Evolutionary conservation across 352 stramenopile genomes (phyloP), one percentile per base, ranked within the genome.

Genomic region (Phytophthora multivora): DNA sequence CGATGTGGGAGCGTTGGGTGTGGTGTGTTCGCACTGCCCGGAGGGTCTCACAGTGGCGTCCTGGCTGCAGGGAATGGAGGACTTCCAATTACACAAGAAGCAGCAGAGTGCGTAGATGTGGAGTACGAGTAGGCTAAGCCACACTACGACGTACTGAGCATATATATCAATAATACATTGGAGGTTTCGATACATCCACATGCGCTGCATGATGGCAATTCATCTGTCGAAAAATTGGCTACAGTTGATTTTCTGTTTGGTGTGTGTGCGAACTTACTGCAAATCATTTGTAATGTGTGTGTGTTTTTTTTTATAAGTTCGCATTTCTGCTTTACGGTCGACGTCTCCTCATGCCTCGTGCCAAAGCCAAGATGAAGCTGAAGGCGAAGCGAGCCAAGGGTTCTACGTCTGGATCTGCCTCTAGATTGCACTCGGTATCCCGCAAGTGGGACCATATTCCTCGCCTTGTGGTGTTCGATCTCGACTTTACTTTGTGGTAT

Each of bases 401-500:
- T 23, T 59, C 63, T n/a, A 59, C 52, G n/a, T 25, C 52, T 5
- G 45, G 39, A 1, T 30, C 38, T 40, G 19, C 21, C 6, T 33
- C 45, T 3, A 51, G 18, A 25, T 36, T 23, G 3, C 13, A 49
- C 30, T 13, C 15, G 3, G 26, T 46, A 36, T 42, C 47, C 21
- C 69, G 72, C 7, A 41, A 73, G 54, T 91, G 82, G 82, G 39
- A 71, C 40, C 51, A 80, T 45, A 69, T 91, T 8, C 83, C 83
- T 13, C 67, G 62, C n/a, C 78, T 91, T 39, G 80, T 90, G 39
- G 78, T 91, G 11, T 91, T 91, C 43, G 83, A 91, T 39, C 57
- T 91, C 36, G 83, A 91, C 70, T 89, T 89, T 54, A 92, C 83
- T 43, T 59, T 92, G 19, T 92, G 88, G 85, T 80, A 81, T 46